These are phyloP conservation scores for Ophiostoma ulmi DNA, from an alignment of 2,329 filamentous ascomycete genomes.

Conservation along the genomic window DNA sequence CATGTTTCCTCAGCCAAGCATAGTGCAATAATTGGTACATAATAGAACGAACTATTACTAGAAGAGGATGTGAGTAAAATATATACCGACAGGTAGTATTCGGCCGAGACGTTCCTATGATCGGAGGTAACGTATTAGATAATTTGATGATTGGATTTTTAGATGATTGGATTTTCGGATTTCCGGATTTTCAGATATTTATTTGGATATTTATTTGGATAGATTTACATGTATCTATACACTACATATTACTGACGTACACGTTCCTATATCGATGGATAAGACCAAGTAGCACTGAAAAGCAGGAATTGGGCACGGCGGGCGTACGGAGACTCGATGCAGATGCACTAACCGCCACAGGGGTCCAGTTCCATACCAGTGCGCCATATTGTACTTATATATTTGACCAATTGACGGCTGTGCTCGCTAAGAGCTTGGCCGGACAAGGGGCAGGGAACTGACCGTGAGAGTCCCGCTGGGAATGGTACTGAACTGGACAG, in stretches of 20 bases:
- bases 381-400: not conserved
- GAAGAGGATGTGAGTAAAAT: not conserved
- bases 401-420: not conserved
- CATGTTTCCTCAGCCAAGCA: not conserved
- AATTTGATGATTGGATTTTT: too few relatives aligned
- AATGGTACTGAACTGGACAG: not conserved
- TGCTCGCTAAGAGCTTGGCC: not conserved
- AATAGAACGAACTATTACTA: not conserved
- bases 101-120: not conserved
- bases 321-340: too few relatives aligned
- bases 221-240: too few relatives aligned
- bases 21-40: too few relatives aligned
- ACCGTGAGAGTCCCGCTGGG: not conserved
- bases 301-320: not conserved
- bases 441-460: not conserved
- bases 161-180: too few relatives aligned
- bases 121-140: not conserved
- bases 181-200: too few relatives aligned
- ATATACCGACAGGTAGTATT: not conserved
- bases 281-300: not conserved
- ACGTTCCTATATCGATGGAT: not conserved
- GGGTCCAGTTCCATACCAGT: not conserved
- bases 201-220: too few relatives aligned
- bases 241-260: too few relatives aligned
- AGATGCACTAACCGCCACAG: not conserved